Base-by-base conservation (phyloP, 257 asterid genomes). In the Fraxinus anomala region DNA sequence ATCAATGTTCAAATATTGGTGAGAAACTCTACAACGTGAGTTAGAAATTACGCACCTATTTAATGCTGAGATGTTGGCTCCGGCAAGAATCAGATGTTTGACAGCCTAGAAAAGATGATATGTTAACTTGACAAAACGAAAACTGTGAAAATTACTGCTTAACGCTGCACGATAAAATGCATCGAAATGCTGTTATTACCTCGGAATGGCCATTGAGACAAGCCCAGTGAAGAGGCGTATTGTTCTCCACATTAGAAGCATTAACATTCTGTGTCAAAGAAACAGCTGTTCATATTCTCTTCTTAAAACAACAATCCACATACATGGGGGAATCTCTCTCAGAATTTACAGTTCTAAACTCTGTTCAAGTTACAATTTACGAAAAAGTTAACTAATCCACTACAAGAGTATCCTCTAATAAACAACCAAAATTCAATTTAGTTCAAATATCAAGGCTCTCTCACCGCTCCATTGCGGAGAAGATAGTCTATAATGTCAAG, bases 211-310 rank as follows among this genome's bases (percentile, higher is more conserved):
- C 97, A 26, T 96, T 96, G 74, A 96, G 90, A 84, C 97, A 87
- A 82, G 98, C 99, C 97, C 96, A 96, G 74, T 96, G 99, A 78
- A 96, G 97, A 70, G 99, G 96, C 12, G 98, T 90, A 80, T 96
- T 96, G 19, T 88, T 88, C 87, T 96, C 97, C 76, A 65, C 42
- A 76, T 96, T 96, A 54, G 81, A 80, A 81, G 92, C 97, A 86
- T 93, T 92, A 21, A 93, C 89, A 84, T 96, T 97, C 99, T 95
- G 92, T 67, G 74, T 49, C 76, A 66, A 61, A 72, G 9, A 73
- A 74, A 76, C 67, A 72, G 61, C 73, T 39, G 47, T 47, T 85
- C 75, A 75, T 54, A 3, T 30, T 66, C 77, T 66, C 28, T 61
- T 30, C 71, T 31, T 3, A 19, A 5, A 59, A 40, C 23, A 51